Percentiles rank a stretch among this genome's conserved stretches.
Conservation (phyloP, 2,329 filamentous ascomycete species). For the Xylaria sp. region DNA sequence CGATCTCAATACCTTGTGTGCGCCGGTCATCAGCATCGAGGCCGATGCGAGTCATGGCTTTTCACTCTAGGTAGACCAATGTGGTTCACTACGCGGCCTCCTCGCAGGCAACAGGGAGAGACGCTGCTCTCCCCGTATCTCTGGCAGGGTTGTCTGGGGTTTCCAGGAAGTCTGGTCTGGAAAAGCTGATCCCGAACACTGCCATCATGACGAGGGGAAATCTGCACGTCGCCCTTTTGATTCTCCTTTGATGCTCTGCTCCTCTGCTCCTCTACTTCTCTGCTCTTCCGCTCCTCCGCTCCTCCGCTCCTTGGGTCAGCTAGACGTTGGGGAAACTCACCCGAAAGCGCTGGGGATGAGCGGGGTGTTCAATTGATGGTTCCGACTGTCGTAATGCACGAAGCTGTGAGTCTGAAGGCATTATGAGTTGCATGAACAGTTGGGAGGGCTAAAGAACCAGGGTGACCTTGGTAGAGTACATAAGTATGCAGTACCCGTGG, state of each 20-base stretch:
- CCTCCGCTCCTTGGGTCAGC: background rate
- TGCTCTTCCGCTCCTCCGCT: background rate
- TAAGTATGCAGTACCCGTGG: too few species aligned
- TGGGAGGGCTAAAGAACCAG: too few species aligned
- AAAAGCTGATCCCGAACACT: slow-evolving; percentile 6
- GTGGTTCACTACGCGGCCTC: background rate
- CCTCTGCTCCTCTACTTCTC: background rate
- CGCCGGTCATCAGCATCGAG: slow-evolving; percentile 18
- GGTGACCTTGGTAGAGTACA: too few species aligned
- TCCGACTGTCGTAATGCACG: too few species aligned
- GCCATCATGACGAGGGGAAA: slow-evolving; percentile 4
- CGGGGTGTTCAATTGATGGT: background rate
- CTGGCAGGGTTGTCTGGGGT: too few species aligned
- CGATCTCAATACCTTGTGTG: slow-evolving; percentile 9
- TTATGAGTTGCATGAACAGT: too few species aligned
- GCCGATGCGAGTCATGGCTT: slow-evolving; percentile 12
- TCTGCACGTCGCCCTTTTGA: slow-evolving; percentile 14
- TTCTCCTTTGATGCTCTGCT: background rate
- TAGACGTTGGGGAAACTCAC: background rate
- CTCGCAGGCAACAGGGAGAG: background rate
- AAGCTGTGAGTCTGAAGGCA: background rate
- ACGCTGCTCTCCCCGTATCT: background rate
- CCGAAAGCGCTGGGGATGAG: background rate
- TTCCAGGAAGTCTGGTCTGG: background rate
- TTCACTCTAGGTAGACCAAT: slow-evolving; percentile 12